Conservation (phyloP, 139 green algal genomes). For the Microglena sp. region DNA sequence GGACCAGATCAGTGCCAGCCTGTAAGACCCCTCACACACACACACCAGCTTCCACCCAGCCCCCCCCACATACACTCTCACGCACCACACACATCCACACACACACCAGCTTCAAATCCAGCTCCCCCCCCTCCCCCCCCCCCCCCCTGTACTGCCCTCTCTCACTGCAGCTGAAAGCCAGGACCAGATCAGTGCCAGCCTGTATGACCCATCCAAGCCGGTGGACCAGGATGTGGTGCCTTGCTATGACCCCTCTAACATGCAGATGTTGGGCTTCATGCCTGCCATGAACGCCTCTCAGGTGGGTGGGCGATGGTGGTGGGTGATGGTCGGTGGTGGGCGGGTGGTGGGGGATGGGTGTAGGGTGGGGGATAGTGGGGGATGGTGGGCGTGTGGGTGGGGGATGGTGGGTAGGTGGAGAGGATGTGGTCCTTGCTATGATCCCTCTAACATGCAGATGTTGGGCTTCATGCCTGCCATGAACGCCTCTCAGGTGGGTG, state of each 20-base stretch:
- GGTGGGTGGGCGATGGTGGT: conserved; percentile 26
- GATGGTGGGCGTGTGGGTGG: too few species aligned
- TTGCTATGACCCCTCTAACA: conserved; percentile 74
- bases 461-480: conserved; percentile 78
- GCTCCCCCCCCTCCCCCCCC: too few species aligned
- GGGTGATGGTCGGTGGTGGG: too few species aligned
- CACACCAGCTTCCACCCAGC: not conserved
- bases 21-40: not conserved
- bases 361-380: too few species aligned
- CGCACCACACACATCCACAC: not conserved
- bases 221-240: conserved; percentile 43
- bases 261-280: conserved; percentile 71
- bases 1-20: not conserved
- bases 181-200: conserved; percentile 16
- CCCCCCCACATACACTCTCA: not conserved
- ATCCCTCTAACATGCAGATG: conserved; percentile 77
- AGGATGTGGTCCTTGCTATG: too few species aligned
- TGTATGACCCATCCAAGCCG: conserved; percentile 31
- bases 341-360: too few species aligned
- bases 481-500: conserved; percentile 43
- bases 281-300: conserved; percentile 66
- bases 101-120: conserved; percentile 1
- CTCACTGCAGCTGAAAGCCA: conserved; percentile 20
- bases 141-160: too few species aligned
- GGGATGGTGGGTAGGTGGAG: too few species aligned